Conservation (phyloP, 139 green algal genomes). For the Chlorella sp. region DNA sequence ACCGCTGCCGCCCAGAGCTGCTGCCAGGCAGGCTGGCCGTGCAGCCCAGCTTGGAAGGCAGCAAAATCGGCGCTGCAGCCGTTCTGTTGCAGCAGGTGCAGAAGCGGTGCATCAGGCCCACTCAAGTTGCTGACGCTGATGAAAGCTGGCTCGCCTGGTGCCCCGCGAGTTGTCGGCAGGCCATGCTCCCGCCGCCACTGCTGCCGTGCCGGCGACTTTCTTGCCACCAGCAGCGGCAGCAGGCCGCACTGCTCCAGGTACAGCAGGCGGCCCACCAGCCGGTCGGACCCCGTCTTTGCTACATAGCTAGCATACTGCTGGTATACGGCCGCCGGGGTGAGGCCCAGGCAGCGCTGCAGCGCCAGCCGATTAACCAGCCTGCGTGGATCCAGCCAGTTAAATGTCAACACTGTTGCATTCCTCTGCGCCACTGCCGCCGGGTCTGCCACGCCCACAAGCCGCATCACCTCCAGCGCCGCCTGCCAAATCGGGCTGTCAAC, state of each 20-base stretch:
- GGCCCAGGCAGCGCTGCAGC: conserved; percentile 13
- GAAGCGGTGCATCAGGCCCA: too few species aligned
- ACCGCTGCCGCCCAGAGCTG: background rate
- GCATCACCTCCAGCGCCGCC: background rate
- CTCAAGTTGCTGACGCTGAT: background rate
- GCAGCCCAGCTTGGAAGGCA: background rate
- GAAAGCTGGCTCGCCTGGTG: background rate
- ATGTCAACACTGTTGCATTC: background rate
- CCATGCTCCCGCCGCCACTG: conserved; percentile 16
- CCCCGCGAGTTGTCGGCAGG: background rate
- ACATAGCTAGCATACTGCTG: background rate
- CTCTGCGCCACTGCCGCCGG: background rate
- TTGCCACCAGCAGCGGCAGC: conserved; percentile 19
- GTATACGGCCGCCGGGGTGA: background rate
- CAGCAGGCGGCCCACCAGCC: conserved; percentile 3
- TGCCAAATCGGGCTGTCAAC: background rate
- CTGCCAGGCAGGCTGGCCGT: background rate
- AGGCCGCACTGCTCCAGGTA: conserved; percentile 16
- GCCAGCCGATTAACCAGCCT: conserved; percentile 3
- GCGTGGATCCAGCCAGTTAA: background rate
- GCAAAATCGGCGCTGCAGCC: background rate
- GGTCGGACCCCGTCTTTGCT: too few species aligned
- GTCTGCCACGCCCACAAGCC: background rate
- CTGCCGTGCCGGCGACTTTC: background rate
- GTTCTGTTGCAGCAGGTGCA: too few species aligned